Conservation (phyloP, 192 early-diverging fungal species). For the Polychytrium aggregatum region DNA sequence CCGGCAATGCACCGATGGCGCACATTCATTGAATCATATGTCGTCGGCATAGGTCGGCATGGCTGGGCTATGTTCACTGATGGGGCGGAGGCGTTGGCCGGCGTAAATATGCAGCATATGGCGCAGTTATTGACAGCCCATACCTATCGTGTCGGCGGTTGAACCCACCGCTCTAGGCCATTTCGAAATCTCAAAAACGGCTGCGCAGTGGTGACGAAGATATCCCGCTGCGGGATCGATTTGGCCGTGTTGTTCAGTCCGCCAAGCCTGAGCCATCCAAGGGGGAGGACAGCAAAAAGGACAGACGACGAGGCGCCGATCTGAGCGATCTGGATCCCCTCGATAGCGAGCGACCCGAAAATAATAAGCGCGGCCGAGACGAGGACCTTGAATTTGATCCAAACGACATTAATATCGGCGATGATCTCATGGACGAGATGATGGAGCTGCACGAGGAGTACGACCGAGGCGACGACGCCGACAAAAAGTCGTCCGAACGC, state of each 20-base stretch:
- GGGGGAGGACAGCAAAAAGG: not conserved
- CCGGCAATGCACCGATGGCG: no score
- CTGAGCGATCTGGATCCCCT: not conserved
- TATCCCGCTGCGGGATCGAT: conserved; percentile 63
- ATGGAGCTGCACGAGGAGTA: no score
- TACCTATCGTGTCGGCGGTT: no score
- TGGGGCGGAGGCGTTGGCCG: no score
- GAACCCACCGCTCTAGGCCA: no score
- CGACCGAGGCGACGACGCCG: not conserved
- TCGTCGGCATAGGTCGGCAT: no score
- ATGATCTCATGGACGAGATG: not conserved
- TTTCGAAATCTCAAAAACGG: no score
- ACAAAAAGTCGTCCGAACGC: not conserved
- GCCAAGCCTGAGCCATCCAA: not conserved
- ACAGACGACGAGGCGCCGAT: conserved; percentile 5
- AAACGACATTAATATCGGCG: no score
- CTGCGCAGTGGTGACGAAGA: conserved; percentile 76
- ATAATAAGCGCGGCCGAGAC: conserved; percentile 22
- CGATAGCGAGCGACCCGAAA: conserved; percentile 4
- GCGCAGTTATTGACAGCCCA: no score
- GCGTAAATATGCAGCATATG: no score
- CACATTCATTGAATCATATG: no score
- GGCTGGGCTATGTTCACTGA: no score
- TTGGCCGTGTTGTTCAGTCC: conserved; percentile 11
- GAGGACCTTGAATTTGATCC: conserved; percentile 8